These are phyloP conservation scores for Boletus subparvulus DNA, from an alignment of 768 basidiomycete genomes.

Conservation along the genomic window DNA sequence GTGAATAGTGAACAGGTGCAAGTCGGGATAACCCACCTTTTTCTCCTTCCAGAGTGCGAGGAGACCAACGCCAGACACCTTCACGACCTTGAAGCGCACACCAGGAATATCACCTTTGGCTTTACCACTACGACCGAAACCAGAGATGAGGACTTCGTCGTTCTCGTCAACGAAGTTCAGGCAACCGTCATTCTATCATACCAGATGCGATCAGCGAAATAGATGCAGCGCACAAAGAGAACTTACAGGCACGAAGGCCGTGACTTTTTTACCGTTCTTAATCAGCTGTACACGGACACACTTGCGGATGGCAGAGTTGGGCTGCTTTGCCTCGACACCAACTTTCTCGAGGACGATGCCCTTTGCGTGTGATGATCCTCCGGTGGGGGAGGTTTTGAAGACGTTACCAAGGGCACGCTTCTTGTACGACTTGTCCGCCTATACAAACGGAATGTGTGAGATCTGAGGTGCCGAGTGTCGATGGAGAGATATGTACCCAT, in stretches of 20 bases:
- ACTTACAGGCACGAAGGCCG: slow-evolving; percentile 97
- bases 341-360: slow-evolving; percentile 99
- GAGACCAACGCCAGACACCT: slow-evolving; percentile 98
- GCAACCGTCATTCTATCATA: slow-evolving; percentile 85
- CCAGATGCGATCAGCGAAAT: slow-evolving; percentile 5
- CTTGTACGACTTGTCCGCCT: slow-evolving; percentile 99
- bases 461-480: slow-evolving; percentile 1
- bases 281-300: slow-evolving; percentile 99
- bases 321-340: slow-evolving; percentile 99
- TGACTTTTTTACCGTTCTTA: slow-evolving; percentile 99
- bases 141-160: slow-evolving; percentile 99
- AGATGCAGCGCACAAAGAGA: neutral
- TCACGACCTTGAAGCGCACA: slow-evolving; percentile 99
- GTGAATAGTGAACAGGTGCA: neutral
- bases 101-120: slow-evolving; percentile 99
- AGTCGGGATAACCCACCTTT: slow-evolving; percentile 60
- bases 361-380: slow-evolving; percentile 99
- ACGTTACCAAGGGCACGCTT: slow-evolving; percentile 99
- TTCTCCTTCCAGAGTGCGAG: slow-evolving; percentile 99
- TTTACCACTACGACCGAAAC: slow-evolving; percentile 99
- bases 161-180: slow-evolving; percentile 99
- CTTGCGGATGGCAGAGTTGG: slow-evolving; percentile 99
- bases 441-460: slow-evolving; percentile 14
- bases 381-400: slow-evolving; percentile 99
- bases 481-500: slow-evolving; percentile 65